Conservation (phyloP, 176 grass and related monocot species). For the Carex myosuroides region DNA sequence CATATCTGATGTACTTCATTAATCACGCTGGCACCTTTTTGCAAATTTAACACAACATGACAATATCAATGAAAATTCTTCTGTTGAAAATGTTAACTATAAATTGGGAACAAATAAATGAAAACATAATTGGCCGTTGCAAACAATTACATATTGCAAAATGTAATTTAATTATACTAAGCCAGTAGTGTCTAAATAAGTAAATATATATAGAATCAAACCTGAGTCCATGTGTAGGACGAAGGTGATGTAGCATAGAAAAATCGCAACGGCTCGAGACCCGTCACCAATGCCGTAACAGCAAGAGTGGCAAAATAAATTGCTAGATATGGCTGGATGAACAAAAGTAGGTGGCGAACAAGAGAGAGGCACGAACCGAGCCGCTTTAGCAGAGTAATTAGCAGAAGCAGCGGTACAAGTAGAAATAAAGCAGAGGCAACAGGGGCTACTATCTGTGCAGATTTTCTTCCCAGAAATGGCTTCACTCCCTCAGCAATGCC, state of each 20-base stretch:
- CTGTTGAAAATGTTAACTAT: neutral
- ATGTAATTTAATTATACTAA: neutral
- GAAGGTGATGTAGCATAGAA: conserved; percentile 87
- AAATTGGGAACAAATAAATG: neutral
- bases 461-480: conserved; percentile 58
- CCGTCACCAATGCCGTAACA: conserved; percentile 52
- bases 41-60: neutral
- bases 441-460: conserved; percentile 43
- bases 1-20: neutral
- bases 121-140: neutral
- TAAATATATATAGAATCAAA: neutral
- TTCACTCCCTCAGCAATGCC: conserved; percentile 61
- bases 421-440: conserved; percentile 51
- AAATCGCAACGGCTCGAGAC: conserved; percentile 86
- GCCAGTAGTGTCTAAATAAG: neutral
- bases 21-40: neutral
- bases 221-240: conserved; percentile 89
- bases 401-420: conserved; percentile 53
- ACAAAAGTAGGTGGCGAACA: conserved; percentile 56
- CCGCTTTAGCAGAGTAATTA: conserved; percentile 57
- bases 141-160: neutral
- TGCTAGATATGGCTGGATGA: conserved; percentile 92
- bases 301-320: conserved; percentile 97
- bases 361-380: conserved; percentile 66
- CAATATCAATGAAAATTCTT: neutral